Evolutionary conservation across 805 yeast species (phyloP).

Genomic region (Starmera dryadoides): DNA sequence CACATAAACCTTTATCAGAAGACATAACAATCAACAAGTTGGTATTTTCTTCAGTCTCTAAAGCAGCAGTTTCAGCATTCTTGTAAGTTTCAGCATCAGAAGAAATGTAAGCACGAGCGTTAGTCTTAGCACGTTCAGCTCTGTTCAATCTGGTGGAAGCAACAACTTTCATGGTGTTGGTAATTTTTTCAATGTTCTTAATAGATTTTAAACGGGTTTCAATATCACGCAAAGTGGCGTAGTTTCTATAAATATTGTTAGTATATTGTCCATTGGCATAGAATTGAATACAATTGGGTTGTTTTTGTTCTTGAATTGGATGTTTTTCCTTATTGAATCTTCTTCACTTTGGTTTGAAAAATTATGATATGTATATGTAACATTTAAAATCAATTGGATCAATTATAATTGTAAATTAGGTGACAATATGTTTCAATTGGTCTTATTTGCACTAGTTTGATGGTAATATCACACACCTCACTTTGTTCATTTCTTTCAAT

Average conservation of each 20-base stretch:
- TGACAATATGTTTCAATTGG: too few relatives aligned
- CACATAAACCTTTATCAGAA: constrained; percentile 98
- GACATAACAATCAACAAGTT: constrained; percentile 82
- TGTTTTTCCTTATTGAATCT: too few relatives aligned
- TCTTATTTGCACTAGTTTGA: too few relatives aligned
- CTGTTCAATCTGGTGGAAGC: constrained; percentile 94
- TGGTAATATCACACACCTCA: too few relatives aligned
- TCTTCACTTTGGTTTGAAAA: too few relatives aligned
- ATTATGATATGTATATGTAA: too few relatives aligned
- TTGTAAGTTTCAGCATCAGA: constrained; percentile 74
- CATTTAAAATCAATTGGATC: too few relatives aligned
- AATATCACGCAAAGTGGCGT: constrained; percentile 97
- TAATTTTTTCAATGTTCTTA: constrained; percentile 97
- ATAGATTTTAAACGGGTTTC: constrained; percentile 97
- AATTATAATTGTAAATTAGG: too few relatives aligned
- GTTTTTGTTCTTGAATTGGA: too few relatives aligned
- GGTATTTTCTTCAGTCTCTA: constrained; percentile 45
- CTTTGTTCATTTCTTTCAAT: too few relatives aligned
- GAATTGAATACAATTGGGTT: too few relatives aligned
- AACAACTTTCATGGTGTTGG: constrained; percentile 99
- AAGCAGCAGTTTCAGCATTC: constrained; percentile 69
- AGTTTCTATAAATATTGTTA: constrained; percentile 46
- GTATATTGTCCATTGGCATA: constrained; percentile 7
- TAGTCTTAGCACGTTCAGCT: constrained; percentile 91
- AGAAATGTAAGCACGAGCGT: constrained; percentile 77